Evolutionary conservation across 1,284 basidiomycete genomes (phyloP), one percentile per base, ranked within the genome.

Genomic region (Leccinum pseudoinsigne): DNA sequence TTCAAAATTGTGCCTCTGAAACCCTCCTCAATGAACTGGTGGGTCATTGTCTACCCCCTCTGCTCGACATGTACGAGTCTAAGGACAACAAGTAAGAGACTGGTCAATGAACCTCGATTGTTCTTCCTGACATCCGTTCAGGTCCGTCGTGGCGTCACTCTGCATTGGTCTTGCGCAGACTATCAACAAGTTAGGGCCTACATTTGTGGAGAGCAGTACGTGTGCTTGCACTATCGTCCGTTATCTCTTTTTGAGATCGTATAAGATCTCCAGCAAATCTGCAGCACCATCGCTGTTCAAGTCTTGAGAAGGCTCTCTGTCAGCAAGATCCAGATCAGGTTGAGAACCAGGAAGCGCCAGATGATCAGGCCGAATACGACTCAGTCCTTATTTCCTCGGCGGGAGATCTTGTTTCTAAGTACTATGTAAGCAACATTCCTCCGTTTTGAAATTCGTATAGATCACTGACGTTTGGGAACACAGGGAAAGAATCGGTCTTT

Each of bases 311-410:
- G 80, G 93, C 94, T 0, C 84, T 94, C 68, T 97, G 96, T 78
- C 97, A 99, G 79, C 89, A 97, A 76, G 95, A 98, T 76, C 94
- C 95, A 59, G 97, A 98, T 74, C 93, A 93, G 67, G 96, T 97
- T 68, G 94, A 95, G 68, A 83, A 84, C 5, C 93, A 94, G 59
- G 88, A 89, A 65, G 89, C 88, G 34, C 86, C 84, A 12, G 90
- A 93, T 72, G 92, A 92, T 67, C 91, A 93, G 68, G 96, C 96
- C 6, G 97, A 99, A 80, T 98, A 97, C 77, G 97, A 99, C 78
- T 94, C 95, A 14, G 92, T 97, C 53, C 85, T 99, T 64, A 92
- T 99, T 75, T 94, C 93, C 40, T 92, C 95, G 42, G 97, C 97
- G 28, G 92, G 92, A 58, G 97, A 99, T 76, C 89, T 99, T 61